Base-by-base conservation (phyloP, 1,284 basidiomycete genomes). In the Ustilago hordei region DNA sequence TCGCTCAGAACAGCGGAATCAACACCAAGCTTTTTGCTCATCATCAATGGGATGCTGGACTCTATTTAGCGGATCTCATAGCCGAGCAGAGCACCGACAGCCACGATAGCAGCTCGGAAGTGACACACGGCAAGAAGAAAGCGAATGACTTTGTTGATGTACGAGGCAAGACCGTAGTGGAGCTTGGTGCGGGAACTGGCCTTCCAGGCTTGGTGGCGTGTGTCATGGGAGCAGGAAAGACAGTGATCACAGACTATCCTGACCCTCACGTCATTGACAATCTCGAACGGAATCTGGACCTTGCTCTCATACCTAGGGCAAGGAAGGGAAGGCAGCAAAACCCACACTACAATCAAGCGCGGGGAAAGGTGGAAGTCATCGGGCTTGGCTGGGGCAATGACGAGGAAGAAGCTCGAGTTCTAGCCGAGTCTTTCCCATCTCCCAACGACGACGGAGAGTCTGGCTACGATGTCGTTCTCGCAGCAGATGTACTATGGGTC, bases 1-100 rank as follows among this genome's bases (percentile, higher is more conserved):
- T 82, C 19, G 66, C 81, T 0, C 60, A 74, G 34, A 71, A 72
- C 34, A 79, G 72, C 66, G 75, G 69, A 5, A 64, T 62, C 35
- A 82, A 81, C 61, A 83, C 78, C 8, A 71, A 69, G 41, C 76
- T 84, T 8, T 84, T 84, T 63, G 83, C 83, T 32, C 83, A 84
- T 55, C 74, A 83, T 56, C 83, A 84, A 60, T 84, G 83, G 83
- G 83, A 84, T 67, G 81, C 83, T 4, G 83, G 83, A 15, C 67
- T 81, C 28, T 70, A 74, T 39, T 70, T 84, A 9, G 82, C 81
- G 0, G 70, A 80, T 32, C 53, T 82, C 28, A 69, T 84, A 7
- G 78, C 66, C 0, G 71, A 76, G 6, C 67, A 69, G 8, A 61
- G 66, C 54, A n/a, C 32, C 6, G 45, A 35, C 39, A 11, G 12